A percentile compares a stretch with the other conserved stretches of the same genome.
Evolutionary conservation across 1,284 basidiomycete species (phyloP).

Genomic region (Puccinia hordei): DNA sequence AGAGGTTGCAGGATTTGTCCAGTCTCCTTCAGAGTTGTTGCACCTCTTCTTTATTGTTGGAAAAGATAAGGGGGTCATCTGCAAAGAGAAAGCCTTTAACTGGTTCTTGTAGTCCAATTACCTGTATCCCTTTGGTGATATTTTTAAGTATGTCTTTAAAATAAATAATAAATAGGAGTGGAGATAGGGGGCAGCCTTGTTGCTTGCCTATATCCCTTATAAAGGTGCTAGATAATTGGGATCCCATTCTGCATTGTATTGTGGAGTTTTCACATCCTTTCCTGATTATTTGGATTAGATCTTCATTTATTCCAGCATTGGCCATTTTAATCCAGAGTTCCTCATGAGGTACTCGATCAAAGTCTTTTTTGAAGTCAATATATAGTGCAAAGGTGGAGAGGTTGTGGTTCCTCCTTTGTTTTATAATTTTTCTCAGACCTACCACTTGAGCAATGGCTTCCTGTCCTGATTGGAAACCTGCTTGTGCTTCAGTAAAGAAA

Average conservation of each 20-base stretch:
- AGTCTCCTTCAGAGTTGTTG: background rate
- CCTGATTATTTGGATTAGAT: no score
- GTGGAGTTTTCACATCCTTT: no score
- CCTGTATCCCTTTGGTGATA: background rate
- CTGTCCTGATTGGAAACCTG: background rate
- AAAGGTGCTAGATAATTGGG: no score
- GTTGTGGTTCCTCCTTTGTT: no score
- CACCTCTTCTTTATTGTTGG: background rate
- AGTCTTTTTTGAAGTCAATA: no score
- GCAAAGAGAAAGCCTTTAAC: constrained; percentile 15
- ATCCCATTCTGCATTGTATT: no score
- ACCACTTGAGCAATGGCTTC: constrained; percentile 23
- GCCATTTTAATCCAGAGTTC: no score
- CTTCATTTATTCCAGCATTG: no score
- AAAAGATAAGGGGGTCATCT: constrained; percentile 29
- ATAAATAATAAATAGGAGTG: constrained; percentile 28
- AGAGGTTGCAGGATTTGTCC: background rate
- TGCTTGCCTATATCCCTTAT: no score
- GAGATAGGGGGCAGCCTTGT: constrained; percentile 21
- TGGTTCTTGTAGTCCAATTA: background rate
- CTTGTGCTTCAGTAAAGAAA: constrained; percentile 28
- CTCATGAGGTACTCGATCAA: no score
- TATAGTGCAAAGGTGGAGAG: no score
- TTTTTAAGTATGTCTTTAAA: constrained; percentile 14
- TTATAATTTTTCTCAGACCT: background rate